These are phyloP conservation scores for Catharanthus roseus DNA, from an alignment of 257 asterid genomes.

Conservation along the genomic window DNA sequence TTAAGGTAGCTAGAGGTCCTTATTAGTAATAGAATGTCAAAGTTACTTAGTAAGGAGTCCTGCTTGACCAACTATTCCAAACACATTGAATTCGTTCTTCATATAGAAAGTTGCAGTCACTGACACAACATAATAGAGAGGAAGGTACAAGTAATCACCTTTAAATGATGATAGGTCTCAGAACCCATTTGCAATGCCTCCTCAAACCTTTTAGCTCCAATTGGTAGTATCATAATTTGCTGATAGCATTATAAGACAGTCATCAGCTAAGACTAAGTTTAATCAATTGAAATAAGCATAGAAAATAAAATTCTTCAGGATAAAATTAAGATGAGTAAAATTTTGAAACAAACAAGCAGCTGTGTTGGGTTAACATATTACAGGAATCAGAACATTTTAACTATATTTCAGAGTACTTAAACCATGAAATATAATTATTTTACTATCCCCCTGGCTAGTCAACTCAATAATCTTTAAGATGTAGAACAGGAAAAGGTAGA, in stretches of 20 bases:
- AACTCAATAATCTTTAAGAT: constrained; percentile 3
- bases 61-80: background rate
- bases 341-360: constrained; percentile 3
- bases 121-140: background rate
- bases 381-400: background rate
- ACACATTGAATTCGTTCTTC: background rate
- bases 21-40: background rate
- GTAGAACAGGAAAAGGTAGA: background rate
- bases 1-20: background rate
- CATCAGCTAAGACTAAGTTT: constrained; percentile 16
- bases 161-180: constrained; percentile 91
- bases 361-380: background rate
- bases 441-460: background rate
- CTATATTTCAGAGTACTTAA: background rate
- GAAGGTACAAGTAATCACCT: constrained; percentile 42
- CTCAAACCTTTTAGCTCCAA: constrained; percentile 79
- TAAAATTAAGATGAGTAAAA: background rate
- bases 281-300: background rate
- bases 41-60: background rate
- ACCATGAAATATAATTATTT: background rate
- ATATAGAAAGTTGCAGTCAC: background rate
- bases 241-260: constrained; percentile 30
- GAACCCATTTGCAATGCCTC: constrained; percentile 98
- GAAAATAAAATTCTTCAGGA: background rate
- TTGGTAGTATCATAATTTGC: constrained; percentile 91